These are phyloP conservation scores for Dictyostelium capitatum DNA, from an alignment of 78 protist genomes.

Conservation along the genomic window DNA sequence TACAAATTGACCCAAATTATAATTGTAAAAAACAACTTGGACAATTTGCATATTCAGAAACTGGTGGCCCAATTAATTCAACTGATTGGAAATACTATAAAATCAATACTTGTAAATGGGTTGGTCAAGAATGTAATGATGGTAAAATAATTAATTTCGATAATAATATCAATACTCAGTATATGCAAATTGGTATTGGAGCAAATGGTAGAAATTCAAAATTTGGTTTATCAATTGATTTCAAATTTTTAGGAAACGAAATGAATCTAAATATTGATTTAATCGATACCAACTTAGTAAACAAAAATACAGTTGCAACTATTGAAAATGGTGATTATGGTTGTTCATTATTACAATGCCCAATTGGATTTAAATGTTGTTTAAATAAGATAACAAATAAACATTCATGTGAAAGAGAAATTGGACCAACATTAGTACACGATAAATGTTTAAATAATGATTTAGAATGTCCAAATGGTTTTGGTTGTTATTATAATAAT, in stretches of 20 bases:
- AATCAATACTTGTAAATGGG: not conserved
- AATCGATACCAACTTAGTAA: no score
- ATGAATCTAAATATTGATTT: no score
- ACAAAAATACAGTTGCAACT: no score
- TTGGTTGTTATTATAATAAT: not conserved
- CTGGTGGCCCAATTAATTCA: not conserved
- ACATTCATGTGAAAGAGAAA: not conserved
- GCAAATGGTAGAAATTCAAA: constrained; percentile 49
- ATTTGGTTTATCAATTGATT: constrained; percentile 27
- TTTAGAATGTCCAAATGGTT: constrained; percentile 31
- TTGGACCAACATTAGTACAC: not conserved
- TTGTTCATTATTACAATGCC: constrained; percentile 13
- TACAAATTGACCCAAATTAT: not conserved
- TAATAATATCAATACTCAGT: not conserved
- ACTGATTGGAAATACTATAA: constrained; percentile 9
- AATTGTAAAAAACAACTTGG: not conserved
- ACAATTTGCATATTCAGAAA: not conserved
- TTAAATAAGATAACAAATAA: not conserved
- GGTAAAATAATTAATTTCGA: not conserved
- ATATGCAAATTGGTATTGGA: constrained; percentile 38
- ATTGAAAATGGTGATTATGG: no score
- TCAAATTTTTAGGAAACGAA: not conserved
- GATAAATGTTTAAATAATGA: not conserved
- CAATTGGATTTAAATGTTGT: constrained; percentile 26
- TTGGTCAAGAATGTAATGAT: constrained; percentile 12